phyloP scores from a whole-genome alignment of 2,329 filamentous ascomycete species.

The Biscogniauxia marginata region DNA sequence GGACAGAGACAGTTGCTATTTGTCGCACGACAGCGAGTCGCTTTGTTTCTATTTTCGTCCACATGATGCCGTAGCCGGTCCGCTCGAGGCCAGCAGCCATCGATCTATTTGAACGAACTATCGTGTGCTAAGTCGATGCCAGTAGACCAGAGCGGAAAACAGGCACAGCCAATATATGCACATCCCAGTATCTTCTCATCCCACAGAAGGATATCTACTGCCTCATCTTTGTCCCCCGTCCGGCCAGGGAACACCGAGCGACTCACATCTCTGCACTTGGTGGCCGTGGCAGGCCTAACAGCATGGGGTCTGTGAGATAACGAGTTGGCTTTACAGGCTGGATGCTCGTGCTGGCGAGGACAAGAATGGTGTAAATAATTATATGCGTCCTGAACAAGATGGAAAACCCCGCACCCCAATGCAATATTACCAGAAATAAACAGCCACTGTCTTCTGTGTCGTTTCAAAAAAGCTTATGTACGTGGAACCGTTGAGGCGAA shows the following conservation, averaged over 20 bases:
- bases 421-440: constrained; percentile 48
- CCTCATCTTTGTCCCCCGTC: neutral
- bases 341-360: neutral
- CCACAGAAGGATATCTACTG: neutral
- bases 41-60: neutral
- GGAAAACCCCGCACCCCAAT: constrained; percentile 40
- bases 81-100: neutral
- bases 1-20: neutral
- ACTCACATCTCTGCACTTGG: neutral
- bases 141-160: neutral
- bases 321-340: neutral
- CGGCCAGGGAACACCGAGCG: neutral
- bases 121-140: neutral
- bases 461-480: constrained; percentile 35
- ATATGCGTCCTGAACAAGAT: constrained; percentile 30
- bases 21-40: neutral
- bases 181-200: neutral
- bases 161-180: neutral
- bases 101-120: neutral
- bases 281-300: neutral
- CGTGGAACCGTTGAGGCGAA: constrained; percentile 27
- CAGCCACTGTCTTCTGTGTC: constrained; percentile 29
- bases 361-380: neutral
- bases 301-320: neutral
- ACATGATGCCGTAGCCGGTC: neutral